Evolutionary conservation across 1,284 basidiomycete genomes (phyloP).

Genomic region (Phaffia rhodozyma): DNA sequence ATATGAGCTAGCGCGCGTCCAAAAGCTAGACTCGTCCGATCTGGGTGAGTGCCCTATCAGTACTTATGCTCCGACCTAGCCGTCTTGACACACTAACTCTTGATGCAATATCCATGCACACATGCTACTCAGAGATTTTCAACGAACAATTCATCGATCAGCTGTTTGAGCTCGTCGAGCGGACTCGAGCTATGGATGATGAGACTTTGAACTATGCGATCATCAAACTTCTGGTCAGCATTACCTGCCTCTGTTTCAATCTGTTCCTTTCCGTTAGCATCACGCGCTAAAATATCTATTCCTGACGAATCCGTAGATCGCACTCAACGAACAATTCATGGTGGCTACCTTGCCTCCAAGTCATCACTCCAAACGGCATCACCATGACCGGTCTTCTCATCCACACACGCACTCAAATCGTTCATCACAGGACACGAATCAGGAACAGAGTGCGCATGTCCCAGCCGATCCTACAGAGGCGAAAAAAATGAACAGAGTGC

Average conservation of each 20-base stretch:
- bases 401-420: slow-evolving; percentile 31
- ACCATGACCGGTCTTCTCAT: slow-evolving; percentile 30
- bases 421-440: not conserved
- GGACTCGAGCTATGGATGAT: slow-evolving; percentile 73
- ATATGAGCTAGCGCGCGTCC: slow-evolving; percentile 83
- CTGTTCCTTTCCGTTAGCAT: slow-evolving; percentile 1
- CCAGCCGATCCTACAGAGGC: slow-evolving; percentile 26
- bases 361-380: slow-evolving; percentile 30
- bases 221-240: slow-evolving; percentile 74
- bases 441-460: not conserved
- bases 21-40: slow-evolving; percentile 63
- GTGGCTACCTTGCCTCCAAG: slow-evolving; percentile 44
- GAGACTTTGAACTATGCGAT: slow-evolving; percentile 88
- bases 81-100: not conserved
- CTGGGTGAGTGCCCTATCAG: slow-evolving; percentile 45
- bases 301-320: slow-evolving; percentile 44
- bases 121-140: slow-evolving; percentile 49
- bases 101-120: not conserved
- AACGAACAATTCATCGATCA: slow-evolving; percentile 74
- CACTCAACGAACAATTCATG: slow-evolving; percentile 98
- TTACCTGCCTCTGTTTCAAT: not conserved
- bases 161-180: slow-evolving; percentile 87
- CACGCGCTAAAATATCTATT: not conserved
- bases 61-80: not conserved
- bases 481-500: slow-evolving; percentile 54